Evolutionary conservation across 2,329 filamentous ascomycete genomes (phyloP), one percentile per base, ranked within the genome.

Genomic region (Sclerotinia borealis): DNA sequence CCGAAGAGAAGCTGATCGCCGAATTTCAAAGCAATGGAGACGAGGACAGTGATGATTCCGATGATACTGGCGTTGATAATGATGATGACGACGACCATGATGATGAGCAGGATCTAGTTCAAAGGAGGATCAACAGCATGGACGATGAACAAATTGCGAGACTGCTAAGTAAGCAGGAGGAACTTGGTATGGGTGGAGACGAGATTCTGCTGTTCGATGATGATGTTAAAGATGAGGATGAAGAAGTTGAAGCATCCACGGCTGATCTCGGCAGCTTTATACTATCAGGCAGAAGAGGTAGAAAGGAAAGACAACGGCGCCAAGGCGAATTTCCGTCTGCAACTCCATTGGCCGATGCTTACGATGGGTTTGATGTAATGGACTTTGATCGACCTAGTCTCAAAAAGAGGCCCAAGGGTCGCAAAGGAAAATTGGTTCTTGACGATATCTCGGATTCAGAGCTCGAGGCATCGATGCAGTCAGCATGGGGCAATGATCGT

Each of bases 331-430:
- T 85, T 69, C 81, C 82, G 19, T 79, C 80, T 43, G 85, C 84
- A 7, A 79, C 78, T 51, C 77, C 80, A 19, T 80, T 87, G 69
- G 84, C 83, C 3, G 84, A 63, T 80, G 71, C 70, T 39, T 75
- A 75, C 65, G 85, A 88, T 65, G 89, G 86, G 10, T 88, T 96
- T 67, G 92, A 96, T 72, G 79, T 96, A 50, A 93, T 95, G 88
- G 91, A 96, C 71, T 91, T 90, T 77, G 83, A 90, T 19, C 82
- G 87, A 31, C 86, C 87, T 1, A 91, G 86, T 60, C 75, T 92
- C 7, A 83, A 76, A 50, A 85, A 82, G 66, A 88, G 85, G 71
- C 79, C 82, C 68, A 91, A 90, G 74, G 85, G 85, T 49, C 80
- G 81, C 17, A 83, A 84, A 66, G 80, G 79, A 51, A 78, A 81